Base-by-base conservation (phyloP, 2,329 filamentous ascomycete species). In the Colletotrichum navitas region DNA sequence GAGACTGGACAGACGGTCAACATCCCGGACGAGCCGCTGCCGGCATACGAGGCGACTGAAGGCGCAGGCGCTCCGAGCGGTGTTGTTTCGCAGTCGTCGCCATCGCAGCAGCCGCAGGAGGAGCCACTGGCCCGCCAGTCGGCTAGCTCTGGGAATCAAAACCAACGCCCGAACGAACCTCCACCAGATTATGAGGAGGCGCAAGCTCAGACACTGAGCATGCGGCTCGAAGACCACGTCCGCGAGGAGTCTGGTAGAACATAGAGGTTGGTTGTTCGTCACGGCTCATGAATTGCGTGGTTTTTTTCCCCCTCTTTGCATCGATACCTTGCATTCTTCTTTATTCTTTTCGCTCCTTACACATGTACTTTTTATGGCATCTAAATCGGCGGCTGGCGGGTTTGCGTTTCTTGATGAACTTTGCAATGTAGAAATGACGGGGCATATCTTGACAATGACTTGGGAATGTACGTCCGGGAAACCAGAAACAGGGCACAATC, bases 161-260 rank as follows among this genome's bases (percentile, higher is more conserved):
- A 74, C 47, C 79, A 80, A 63, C 83, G 81, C 83, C 82, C 94
- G 77, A 77, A 91, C 82, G 95, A 96, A 79, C 94, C 95, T 6
- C 95, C 95, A 59, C 95, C 95, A 61, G 93, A 91, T 45, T 98
- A 98, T 78, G 94, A 98, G 77, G 94, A 97, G 80, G 93, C 93
- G 36, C 95, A 98, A 81, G 90, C 88, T n/a, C 89, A 91, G 76
- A 88, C 89, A 36, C 80, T 91, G 36, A 86, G 83, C 73, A 88
- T 85, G 78, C 84, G 83, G 62, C 82, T 91, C 29, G 89, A 94
- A 78, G 90, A 93, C 75, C 93, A 92, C 72, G 86, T 95, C 74
- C 91, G 92, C 56, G 88, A 92, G 73, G 93, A 93, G 75, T 85
- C 93, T 54, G 93, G 95, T 78, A 86, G 87, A 73, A 85, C 87